Conservation (phyloP, 768 basidiomycete genomes). For the Mycena chlorophos region DNA sequence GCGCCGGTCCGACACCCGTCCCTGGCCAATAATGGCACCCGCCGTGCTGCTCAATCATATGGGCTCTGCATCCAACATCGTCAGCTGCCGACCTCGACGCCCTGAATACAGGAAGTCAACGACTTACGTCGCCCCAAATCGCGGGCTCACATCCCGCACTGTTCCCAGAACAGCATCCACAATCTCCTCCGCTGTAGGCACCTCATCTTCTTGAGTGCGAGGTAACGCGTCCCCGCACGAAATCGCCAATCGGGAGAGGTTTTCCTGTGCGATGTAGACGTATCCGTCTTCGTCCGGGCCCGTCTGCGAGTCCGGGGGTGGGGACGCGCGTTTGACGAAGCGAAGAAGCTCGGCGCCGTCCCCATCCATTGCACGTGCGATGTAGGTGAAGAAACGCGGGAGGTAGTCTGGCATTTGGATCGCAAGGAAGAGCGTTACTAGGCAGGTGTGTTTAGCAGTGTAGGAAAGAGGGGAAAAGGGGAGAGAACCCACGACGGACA, state of each 20-base stretch:
- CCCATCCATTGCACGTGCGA: slow-evolving; percentile 10
- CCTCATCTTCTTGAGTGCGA: slow-evolving; percentile 3
- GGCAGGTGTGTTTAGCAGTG: too few species aligned
- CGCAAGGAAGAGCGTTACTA: neutral
- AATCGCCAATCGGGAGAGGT: slow-evolving; percentile 13
- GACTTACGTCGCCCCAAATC: slow-evolving; percentile 21
- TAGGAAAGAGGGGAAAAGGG: too few species aligned
- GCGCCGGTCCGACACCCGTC: slow-evolving; percentile 15
- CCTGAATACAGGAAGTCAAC: neutral
- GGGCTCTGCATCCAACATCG: slow-evolving; percentile 5
- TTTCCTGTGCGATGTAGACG: slow-evolving; percentile 11
- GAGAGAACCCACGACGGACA: too few species aligned
- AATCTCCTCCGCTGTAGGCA: slow-evolving; percentile 19
- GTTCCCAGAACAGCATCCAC: slow-evolving; percentile 16
- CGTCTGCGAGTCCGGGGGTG: slow-evolving; percentile 2
- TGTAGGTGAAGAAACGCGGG: neutral
- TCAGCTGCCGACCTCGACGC: neutral
- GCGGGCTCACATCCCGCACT: slow-evolving; percentile 1
- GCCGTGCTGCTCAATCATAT: slow-evolving; percentile 21
- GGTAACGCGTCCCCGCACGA: slow-evolving; percentile 18
- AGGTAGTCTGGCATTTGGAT: slow-evolving; percentile 15
- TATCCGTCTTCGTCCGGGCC: slow-evolving; percentile 13
- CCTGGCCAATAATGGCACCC: slow-evolving; percentile 22
- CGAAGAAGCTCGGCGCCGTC: slow-evolving; percentile 5
- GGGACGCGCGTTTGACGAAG: neutral